These are phyloP conservation scores for Talaromyces adpressus DNA, from an alignment of 495 filamentous ascomycete species.

Conservation along the genomic window DNA sequence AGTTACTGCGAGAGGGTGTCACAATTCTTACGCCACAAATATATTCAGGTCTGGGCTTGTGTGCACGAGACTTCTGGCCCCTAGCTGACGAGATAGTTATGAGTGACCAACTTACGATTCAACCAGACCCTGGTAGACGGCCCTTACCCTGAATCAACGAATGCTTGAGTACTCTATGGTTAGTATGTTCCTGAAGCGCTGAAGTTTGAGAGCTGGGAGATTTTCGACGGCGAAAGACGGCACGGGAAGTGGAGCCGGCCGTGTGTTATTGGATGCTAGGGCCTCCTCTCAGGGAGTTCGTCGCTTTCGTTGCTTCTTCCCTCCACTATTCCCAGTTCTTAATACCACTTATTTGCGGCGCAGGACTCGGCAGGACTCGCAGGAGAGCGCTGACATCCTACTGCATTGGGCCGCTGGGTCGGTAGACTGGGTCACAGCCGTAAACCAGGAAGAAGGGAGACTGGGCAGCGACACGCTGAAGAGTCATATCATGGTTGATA, in stretches of 20 bases:
- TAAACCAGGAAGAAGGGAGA: neutral
- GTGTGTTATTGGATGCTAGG: neutral
- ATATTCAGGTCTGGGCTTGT: neutral
- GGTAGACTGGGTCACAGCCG: neutral
- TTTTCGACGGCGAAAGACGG: neutral
- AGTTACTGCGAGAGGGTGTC: neutral
- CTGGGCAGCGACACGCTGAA: neutral
- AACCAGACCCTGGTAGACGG: neutral
- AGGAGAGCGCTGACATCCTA: neutral
- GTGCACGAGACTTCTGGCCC: neutral
- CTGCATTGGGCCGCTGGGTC: neutral
- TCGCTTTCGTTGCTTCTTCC: neutral
- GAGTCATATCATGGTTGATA: neutral
- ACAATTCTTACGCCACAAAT: neutral
- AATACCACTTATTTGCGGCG: neutral
- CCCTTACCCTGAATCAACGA: neutral
- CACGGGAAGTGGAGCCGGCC: conserved; percentile 4
- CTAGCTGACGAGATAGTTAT: neutral
- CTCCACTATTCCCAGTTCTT: neutral
- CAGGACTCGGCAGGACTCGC: neutral
- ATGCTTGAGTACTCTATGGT: neutral
- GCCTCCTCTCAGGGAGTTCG: neutral
- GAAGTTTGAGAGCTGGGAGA: neutral
- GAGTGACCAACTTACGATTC: neutral
- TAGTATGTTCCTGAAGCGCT: neutral